Conservation (phyloP, 345 rosid genomes). For the Fremontodendron californicum region DNA sequence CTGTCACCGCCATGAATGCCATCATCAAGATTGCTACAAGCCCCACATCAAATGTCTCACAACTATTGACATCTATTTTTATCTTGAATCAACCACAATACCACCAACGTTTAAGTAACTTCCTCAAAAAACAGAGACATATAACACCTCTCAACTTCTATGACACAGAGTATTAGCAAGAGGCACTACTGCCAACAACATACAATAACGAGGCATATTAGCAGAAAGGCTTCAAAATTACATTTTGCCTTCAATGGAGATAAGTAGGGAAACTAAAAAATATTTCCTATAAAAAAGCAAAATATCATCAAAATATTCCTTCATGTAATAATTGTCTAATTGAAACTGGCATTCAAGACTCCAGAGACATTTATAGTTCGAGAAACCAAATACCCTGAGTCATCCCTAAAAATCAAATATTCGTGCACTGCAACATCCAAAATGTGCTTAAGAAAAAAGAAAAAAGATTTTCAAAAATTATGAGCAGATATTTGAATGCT, state of each 20-base stretch:
- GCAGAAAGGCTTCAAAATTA: not conserved
- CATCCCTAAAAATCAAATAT: constrained; percentile 1
- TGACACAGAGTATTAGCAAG: not conserved
- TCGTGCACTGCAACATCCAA: not conserved
- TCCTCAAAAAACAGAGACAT: not conserved
- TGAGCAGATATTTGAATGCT: not conserved
- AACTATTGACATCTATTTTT: not conserved
- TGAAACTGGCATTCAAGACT: not conserved
- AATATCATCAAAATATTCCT: not conserved
- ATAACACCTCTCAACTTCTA: not conserved
- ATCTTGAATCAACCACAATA: not conserved
- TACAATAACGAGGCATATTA: not conserved
- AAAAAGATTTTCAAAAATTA: not conserved
- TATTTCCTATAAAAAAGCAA: not conserved
- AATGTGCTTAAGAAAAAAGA: too few relatives aligned
- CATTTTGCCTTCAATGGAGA: not conserved
- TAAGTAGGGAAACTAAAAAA: not conserved
- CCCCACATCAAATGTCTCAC: constrained; percentile 1
- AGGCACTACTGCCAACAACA: not conserved
- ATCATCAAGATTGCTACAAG: not conserved
- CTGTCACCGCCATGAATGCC: not conserved
- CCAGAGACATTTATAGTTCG: not conserved
- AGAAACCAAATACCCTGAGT: not conserved
- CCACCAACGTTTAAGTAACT: not conserved
- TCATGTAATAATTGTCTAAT: not conserved